phyloP scores from a whole-genome alignment of 192 early-diverging fungal genomes.

The Rhizoclosmatium sp. region DNA sequence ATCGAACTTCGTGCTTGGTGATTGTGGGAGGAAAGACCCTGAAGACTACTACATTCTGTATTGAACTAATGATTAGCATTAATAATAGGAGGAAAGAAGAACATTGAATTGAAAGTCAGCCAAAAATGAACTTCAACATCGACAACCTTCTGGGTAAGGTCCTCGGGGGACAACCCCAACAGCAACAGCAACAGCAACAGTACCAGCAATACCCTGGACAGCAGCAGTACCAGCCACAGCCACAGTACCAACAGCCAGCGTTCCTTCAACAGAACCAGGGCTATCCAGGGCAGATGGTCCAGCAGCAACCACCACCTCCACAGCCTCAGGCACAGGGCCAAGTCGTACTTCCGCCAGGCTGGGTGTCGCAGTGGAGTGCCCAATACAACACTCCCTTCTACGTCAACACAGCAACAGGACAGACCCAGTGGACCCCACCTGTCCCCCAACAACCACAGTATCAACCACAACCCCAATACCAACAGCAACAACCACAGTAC shows the following conservation, averaged over 20 bases:
- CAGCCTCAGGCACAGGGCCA: background rate
- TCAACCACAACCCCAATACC: background rate
- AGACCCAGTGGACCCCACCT: constrained; percentile 41
- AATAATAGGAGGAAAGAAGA: too few species aligned
- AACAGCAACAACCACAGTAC: background rate
- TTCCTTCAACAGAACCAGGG: background rate
- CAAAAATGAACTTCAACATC: background rate
- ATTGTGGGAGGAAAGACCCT: too few species aligned
- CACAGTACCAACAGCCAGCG: background rate
- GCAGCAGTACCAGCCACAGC: background rate
- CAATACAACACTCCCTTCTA: constrained; percentile 36
- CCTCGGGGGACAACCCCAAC: background rate
- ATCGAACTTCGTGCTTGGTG: too few species aligned
- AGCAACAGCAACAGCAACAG: constrained; percentile 6
- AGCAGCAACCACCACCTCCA: constrained; percentile 3
- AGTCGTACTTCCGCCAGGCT: constrained; percentile 42
- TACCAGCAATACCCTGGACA: background rate
- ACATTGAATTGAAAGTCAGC: too few species aligned
- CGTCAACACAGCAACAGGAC: constrained; percentile 42
- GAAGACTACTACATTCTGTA: too few species aligned
- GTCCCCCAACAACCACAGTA: constrained; percentile 4
- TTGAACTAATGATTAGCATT: too few species aligned
- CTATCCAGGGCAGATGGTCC: background rate
- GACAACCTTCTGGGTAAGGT: background rate
- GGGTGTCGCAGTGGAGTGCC: constrained; percentile 38